A percentile compares a stretch with the other conserved stretches of the same genome.
These are phyloP conservation scores for Trypanosoma scelopori DNA, from an alignment of 208 protist genomes.

Conservation along the genomic window DNA sequence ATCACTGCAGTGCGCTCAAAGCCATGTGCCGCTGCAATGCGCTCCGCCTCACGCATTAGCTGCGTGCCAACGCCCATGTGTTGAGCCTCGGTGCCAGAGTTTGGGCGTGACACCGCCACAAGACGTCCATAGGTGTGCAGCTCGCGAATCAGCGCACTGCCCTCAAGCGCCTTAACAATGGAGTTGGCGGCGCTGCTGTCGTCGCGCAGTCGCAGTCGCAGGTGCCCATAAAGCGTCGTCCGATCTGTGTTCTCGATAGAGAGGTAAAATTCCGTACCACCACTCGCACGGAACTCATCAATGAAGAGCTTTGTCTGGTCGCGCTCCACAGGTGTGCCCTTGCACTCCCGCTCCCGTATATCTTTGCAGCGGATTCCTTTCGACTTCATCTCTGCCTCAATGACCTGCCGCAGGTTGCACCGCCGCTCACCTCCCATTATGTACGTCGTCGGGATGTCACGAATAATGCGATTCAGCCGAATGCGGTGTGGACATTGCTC, in stretches of 20 bases:
- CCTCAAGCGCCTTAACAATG: conserved; percentile 90
- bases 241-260: conserved; percentile 82
- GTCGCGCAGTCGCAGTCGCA: conserved; percentile 83
- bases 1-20: conserved; percentile 95
- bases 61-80: conserved; percentile 97
- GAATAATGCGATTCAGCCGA: conserved; percentile 98
- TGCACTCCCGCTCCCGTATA: conserved; percentile 95
- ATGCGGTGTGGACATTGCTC: conserved; percentile 97
- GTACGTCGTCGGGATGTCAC: conserved; percentile 99
- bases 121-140: conserved; percentile 97
- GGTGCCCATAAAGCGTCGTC: conserved; percentile 84
- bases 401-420: conserved; percentile 98
- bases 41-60: conserved; percentile 98
- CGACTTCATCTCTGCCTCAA: conserved; percentile 94
- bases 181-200: conserved; percentile 39
- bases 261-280: conserved; percentile 82
- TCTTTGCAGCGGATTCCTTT: conserved; percentile 91
- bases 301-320: conserved; percentile 63
- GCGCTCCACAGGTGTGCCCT: conserved; percentile 65
- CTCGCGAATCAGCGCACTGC: conserved; percentile 96
- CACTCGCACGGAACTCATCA: conserved; percentile 81
- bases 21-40: conserved; percentile 92
- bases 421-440: conserved; percentile 97
- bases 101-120: conserved; percentile 62
- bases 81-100: conserved; percentile 94